Conservation (phyloP, 208 protist species). For the Trypanosoma conorhini region DNA sequence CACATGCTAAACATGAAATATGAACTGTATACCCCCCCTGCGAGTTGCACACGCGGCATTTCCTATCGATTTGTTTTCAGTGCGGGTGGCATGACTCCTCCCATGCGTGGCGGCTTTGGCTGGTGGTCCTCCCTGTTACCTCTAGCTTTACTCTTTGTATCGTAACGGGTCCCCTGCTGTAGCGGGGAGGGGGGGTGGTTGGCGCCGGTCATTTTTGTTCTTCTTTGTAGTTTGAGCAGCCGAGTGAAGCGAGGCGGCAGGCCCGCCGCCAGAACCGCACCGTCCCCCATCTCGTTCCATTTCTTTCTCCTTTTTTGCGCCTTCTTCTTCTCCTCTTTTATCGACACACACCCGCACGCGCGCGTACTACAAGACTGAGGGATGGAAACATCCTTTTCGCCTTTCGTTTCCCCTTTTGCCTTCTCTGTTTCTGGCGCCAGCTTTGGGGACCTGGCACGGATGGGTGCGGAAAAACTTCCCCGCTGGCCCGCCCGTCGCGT, state of each 20-base stretch:
- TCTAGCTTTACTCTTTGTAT: not conserved
- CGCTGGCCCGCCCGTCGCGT: not conserved
- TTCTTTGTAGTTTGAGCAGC: not conserved
- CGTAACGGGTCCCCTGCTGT: not conserved
- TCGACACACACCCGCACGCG: not conserved
- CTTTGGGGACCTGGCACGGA: not conserved
- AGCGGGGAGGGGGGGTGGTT: not conserved
- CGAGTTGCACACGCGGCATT: not conserved
- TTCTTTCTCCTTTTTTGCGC: not conserved
- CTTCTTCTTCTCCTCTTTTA: not conserved
- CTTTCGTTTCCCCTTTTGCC: not conserved
- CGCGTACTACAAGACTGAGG: not conserved
- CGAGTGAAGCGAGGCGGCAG: not conserved
- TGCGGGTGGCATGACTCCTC: not conserved
- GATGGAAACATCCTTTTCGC: not conserved
- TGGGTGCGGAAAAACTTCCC: not conserved
- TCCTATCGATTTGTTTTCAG: not conserved
- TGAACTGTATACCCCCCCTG: not conserved
- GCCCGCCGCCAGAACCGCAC: not conserved
- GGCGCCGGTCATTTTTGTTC: not conserved
- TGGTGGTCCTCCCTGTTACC: not conserved
- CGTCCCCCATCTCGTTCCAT: not conserved
- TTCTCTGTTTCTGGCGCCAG: not conserved
- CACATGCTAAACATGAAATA: not conserved
- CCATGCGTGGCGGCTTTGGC: not conserved